phyloP scores from a whole-genome alignment of 495 filamentous ascomycete species.

The Parathielavia appendiculata region DNA sequence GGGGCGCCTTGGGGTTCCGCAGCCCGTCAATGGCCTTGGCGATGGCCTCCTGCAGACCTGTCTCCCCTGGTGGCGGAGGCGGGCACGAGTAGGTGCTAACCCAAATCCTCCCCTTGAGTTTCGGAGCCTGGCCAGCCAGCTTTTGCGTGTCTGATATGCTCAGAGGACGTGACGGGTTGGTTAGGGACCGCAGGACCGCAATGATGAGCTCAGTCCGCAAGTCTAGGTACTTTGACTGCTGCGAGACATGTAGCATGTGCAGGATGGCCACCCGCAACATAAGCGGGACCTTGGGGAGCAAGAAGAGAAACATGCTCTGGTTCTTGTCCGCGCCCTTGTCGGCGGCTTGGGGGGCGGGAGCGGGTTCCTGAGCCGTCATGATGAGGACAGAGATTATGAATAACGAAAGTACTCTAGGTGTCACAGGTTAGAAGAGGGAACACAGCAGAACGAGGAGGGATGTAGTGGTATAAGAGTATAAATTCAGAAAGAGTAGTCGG shows the following conservation, averaged over 20 bases:
- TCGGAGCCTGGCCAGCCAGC: conserved; percentile 55
- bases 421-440: background rate
- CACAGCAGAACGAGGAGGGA: too few relatives aligned
- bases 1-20: conserved; percentile 38
- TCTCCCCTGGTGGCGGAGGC: conserved; percentile 36
- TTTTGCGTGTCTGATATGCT: conserved; percentile 60
- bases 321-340: conserved; percentile 20
- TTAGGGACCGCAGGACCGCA: conserved; percentile 60
- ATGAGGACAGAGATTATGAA: background rate
- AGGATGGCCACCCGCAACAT: conserved; percentile 61
- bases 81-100: conserved; percentile 61
- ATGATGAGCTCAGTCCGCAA: conserved; percentile 70
- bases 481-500: too few relatives aligned
- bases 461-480: too few relatives aligned
- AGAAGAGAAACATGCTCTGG: conserved; percentile 39
- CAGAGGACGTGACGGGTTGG: conserved; percentile 38
- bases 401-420: background rate
- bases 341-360: background rate
- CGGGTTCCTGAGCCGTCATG: conserved; percentile 10
- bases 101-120: conserved; percentile 77
- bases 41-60: conserved; percentile 53
- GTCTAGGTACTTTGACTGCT: conserved; percentile 68
- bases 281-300: conserved; percentile 59
- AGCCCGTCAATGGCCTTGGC: conserved; percentile 63
- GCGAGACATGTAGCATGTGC: conserved; percentile 61